These are phyloP conservation scores for Scenedesmus sp. DNA, from an alignment of 163 green algal species.

Conservation along the genomic window DNA sequence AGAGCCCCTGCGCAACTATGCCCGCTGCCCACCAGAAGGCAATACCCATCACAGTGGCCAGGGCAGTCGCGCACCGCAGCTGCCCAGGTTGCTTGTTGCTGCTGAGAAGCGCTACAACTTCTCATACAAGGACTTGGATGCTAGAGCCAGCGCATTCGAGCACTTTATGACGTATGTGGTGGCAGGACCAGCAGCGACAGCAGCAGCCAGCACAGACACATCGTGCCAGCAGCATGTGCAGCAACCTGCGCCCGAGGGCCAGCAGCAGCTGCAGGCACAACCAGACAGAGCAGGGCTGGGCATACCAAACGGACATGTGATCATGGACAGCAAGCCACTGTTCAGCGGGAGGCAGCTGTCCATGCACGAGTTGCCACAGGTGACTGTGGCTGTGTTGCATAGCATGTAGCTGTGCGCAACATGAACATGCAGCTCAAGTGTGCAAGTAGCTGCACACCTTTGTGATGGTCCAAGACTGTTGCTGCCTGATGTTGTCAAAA, in stretches of 20 bases:
- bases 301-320: background rate
- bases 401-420: background rate
- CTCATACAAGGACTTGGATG: slow-evolving; percentile 24
- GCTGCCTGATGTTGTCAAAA: no score
- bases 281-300: background rate
- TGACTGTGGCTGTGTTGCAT: background rate
- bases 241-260: background rate
- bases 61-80: background rate
- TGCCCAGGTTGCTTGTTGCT: slow-evolving; percentile 9
- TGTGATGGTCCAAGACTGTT: no score
- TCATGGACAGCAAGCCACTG: background rate
- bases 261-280: background rate
- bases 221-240: background rate
- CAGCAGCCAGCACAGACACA: background rate
- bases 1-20: background rate
- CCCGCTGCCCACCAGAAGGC: background rate
- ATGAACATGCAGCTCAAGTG: no score
- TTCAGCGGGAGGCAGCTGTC: slow-evolving; percentile 20
- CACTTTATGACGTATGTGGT: slow-evolving; percentile 43
- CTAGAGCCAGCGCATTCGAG: slow-evolving; percentile 24
- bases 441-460: no score
- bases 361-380: slow-evolving; percentile 15
- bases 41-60: background rate
- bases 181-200: slow-evolving; percentile 14
- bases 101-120: slow-evolving; percentile 53